phyloP scores from a whole-genome alignment of 495 filamentous ascomycete species.

The Ascobolus immersus region DNA sequence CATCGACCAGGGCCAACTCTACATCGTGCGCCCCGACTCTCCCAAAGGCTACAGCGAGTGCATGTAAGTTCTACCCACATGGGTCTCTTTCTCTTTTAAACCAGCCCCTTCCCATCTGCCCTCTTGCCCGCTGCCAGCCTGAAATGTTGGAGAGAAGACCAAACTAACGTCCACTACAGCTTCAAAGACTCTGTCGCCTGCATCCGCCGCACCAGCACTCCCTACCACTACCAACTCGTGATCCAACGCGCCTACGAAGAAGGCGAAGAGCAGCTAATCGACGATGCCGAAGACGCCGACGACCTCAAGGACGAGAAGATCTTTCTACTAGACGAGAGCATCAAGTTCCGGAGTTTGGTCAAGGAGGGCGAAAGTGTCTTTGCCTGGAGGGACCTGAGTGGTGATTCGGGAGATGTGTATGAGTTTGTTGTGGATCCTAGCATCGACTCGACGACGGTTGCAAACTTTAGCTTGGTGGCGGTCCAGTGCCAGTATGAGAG shows the following conservation, averaged over 20 bases:
- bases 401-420: slow-evolving; percentile 69
- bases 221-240: slow-evolving; percentile 91
- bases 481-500: slow-evolving; percentile 92
- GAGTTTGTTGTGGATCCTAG: slow-evolving; percentile 80
- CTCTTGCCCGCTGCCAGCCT: too few species aligned
- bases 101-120: too few species aligned
- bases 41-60: slow-evolving; percentile 95
- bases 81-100: not conserved
- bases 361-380: slow-evolving; percentile 58
- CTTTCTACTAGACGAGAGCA: slow-evolving; percentile 71
- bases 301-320: slow-evolving; percentile 83
- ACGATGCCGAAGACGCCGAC: slow-evolving; percentile 58
- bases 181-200: slow-evolving; percentile 89
- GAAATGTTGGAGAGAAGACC: too few species aligned
- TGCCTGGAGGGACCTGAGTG: slow-evolving; percentile 84
- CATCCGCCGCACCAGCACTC: slow-evolving; percentile 75
- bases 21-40: slow-evolving; percentile 80
- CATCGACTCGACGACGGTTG: slow-evolving; percentile 40
- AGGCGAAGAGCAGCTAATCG: slow-evolving; percentile 70
- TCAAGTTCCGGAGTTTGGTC: slow-evolving; percentile 67
- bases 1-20: slow-evolving; percentile 82
- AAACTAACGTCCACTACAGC: slow-evolving; percentile 4
- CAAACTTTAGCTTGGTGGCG: slow-evolving; percentile 60
- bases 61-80: slow-evolving; percentile 23
- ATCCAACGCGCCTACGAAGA: slow-evolving; percentile 92